Percentiles rank a stretch among this genome's conserved stretches.
These are phyloP conservation scores for Cylindrotheca fusiformis DNA, from an alignment of 108 stramenopile species.

Conservation along the genomic window DNA sequence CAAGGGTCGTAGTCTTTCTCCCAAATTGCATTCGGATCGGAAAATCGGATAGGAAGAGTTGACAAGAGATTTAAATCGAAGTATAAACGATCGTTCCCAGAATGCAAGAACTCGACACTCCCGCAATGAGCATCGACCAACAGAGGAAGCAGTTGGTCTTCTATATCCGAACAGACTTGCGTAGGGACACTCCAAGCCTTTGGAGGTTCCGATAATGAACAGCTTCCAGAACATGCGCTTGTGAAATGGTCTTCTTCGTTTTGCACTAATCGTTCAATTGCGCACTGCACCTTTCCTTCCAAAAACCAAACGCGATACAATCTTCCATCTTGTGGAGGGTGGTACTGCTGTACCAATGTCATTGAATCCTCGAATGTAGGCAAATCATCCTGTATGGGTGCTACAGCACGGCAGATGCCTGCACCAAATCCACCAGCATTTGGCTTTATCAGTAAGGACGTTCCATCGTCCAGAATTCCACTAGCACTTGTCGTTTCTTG, in stretches of 20 bases:
- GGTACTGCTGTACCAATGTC: conserved; percentile 26
- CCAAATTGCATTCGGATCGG: conserved; percentile 6
- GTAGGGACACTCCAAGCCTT: conserved; percentile 21
- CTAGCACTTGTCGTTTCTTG: background rate
- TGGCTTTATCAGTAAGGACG: conserved; percentile 29
- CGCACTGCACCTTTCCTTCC: conserved; percentile 42
- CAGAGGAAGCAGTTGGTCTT: conserved; percentile 21
- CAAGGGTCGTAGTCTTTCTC: conserved; percentile 17
- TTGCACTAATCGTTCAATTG: conserved; percentile 10
- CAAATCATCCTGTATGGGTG: background rate
- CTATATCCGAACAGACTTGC: conserved; percentile 32
- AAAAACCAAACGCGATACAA: conserved; percentile 50
- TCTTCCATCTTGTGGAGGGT: conserved; percentile 20
- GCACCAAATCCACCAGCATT: conserved; percentile 51
- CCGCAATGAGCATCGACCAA: conserved; percentile 36
- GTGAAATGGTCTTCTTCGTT: conserved; percentile 25
- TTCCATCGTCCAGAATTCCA: background rate
- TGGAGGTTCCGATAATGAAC: conserved; percentile 2
- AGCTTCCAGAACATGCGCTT: conserved; percentile 21
- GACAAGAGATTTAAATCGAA: conserved; percentile 51
- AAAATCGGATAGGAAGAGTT: conserved; percentile 29
- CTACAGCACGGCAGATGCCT: conserved; percentile 16
- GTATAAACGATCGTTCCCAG: conserved; percentile 20
- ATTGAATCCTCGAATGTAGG: conserved; percentile 22
- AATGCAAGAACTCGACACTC: conserved; percentile 36